phyloP scores from a whole-genome alignment of 2,329 filamentous ascomycete genomes.

The Coleophoma cylindrospora region DNA sequence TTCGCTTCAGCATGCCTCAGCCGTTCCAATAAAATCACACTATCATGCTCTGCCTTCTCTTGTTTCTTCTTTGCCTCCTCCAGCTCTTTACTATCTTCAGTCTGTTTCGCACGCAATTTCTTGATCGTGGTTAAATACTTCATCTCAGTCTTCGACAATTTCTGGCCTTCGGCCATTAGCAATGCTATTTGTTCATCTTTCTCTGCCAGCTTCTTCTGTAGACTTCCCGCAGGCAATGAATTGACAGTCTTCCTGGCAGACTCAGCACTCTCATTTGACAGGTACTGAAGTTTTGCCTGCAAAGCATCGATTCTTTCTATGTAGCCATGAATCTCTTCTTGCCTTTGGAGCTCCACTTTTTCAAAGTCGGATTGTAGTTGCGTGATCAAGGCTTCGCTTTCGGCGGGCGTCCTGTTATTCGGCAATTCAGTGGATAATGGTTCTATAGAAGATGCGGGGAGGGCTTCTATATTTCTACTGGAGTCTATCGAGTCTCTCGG shows the following conservation, averaged over 20 bases:
- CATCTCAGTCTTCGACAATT: constrained; percentile 79
- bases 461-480: constrained; percentile 10
- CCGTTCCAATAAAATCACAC: constrained; percentile 40
- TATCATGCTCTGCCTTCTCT: constrained; percentile 52
- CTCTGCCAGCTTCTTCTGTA: constrained; percentile 77
- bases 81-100: constrained; percentile 60
- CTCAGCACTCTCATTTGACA: constrained; percentile 75
- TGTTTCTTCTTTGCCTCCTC: constrained; percentile 53
- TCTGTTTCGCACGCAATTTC: constrained; percentile 64
- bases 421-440: constrained; percentile 10
- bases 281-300: constrained; percentile 84
- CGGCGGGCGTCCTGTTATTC: constrained; percentile 13
- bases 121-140: constrained; percentile 80
- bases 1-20: constrained; percentile 44
- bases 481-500: constrained; percentile 19
- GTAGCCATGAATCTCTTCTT: constrained; percentile 79
- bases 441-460: constrained; percentile 24
- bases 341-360: constrained; percentile 42
- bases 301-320: constrained; percentile 88
- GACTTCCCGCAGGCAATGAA: constrained; percentile 57
- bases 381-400: constrained; percentile 34
- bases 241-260: constrained; percentile 64
- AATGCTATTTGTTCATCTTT: constrained; percentile 88
- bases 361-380: constrained; percentile 28
- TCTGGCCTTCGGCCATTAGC: constrained; percentile 88